Conservation (phyloP, 83 land plant genomes). For the Thuja plicata region DNA sequence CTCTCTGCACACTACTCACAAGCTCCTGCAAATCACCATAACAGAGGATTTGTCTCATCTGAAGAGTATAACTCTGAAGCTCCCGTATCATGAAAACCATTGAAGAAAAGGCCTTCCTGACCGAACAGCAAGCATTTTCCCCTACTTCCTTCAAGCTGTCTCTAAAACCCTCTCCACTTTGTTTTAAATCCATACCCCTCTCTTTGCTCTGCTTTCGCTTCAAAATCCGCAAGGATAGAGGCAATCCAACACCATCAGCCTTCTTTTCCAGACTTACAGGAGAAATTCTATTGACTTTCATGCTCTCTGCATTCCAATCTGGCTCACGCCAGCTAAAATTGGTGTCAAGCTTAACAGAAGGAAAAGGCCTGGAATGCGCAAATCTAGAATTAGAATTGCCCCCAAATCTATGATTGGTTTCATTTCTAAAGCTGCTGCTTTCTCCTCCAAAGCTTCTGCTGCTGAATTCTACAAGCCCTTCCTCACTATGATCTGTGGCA, state of each 20-base stretch:
- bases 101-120: constrained; percentile 85
- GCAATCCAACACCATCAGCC: constrained; percentile 61
- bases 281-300: constrained; percentile 19
- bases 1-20: constrained; percentile 65
- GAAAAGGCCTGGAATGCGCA: constrained; percentile 2
- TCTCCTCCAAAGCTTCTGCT: constrained; percentile 7
- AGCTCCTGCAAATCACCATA: constrained; percentile 59
- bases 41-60: constrained; percentile 58
- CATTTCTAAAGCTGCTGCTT: neutral
- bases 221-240: constrained; percentile 62
- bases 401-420: constrained; percentile 1
- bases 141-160: constrained; percentile 19
- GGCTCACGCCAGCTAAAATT: constrained; percentile 17
- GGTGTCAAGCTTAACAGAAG: constrained; percentile 18
- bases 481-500: neutral
- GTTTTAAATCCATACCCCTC: neutral
- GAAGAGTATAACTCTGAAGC: constrained; percentile 71
- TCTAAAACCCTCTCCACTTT: neutral
- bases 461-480: neutral
- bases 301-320: constrained; percentile 22
- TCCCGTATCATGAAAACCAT: constrained; percentile 88
- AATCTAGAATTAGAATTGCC: neutral
- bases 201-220: constrained; percentile 46
- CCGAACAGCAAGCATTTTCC: constrained; percentile 46
- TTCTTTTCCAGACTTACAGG: constrained; percentile 42